phyloP scores from a whole-genome alignment of 495 filamentous ascomycete genomes.

The Xylaria acuta region DNA sequence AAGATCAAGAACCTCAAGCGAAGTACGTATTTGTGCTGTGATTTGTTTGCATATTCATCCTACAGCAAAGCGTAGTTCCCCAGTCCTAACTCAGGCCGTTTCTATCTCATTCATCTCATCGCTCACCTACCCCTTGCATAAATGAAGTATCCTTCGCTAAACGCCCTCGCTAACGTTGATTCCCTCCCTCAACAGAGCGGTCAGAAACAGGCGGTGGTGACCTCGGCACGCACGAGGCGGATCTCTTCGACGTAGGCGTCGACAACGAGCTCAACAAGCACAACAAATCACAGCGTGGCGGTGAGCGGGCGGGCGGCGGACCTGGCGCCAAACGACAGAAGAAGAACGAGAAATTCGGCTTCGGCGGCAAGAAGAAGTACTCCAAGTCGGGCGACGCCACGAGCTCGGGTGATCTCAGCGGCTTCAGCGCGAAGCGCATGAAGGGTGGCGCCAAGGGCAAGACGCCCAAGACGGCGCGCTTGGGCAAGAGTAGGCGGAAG shows the following conservation, averaged over 20 bases:
- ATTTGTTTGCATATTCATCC: slow-evolving; percentile 16
- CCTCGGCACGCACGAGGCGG: slow-evolving; percentile 71
- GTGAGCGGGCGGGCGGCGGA: slow-evolving; percentile 47
- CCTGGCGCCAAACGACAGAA: slow-evolving; percentile 79
- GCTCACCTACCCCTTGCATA: neutral
- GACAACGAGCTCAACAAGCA: slow-evolving; percentile 70
- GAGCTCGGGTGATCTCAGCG: slow-evolving; percentile 76
- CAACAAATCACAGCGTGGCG: slow-evolving; percentile 45
- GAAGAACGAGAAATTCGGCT: slow-evolving; percentile 91
- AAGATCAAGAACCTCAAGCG: slow-evolving; percentile 93
- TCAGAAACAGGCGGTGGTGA: slow-evolving; percentile 70
- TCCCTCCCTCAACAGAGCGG: slow-evolving; percentile 67
- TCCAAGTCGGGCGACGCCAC: slow-evolving; percentile 86
- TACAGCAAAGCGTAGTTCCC: slow-evolving; percentile 13
- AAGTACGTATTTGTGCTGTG: slow-evolving; percentile 64
- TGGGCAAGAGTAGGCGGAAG: slow-evolving; percentile 52
- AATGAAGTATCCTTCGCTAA: neutral
- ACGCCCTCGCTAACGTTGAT: slow-evolving; percentile 18
- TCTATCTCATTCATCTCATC: neutral
- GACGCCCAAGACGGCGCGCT: slow-evolving; percentile 29
- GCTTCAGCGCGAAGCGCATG: slow-evolving; percentile 84
- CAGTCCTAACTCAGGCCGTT: neutral
- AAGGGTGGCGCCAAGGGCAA: slow-evolving; percentile 56
- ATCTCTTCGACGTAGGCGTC: slow-evolving; percentile 93
- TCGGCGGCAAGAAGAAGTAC: slow-evolving; percentile 91